Evolutionary conservation across 2,329 filamentous ascomycete genomes (phyloP).

Genomic region (Tolypocladium endophyticum): DNA sequence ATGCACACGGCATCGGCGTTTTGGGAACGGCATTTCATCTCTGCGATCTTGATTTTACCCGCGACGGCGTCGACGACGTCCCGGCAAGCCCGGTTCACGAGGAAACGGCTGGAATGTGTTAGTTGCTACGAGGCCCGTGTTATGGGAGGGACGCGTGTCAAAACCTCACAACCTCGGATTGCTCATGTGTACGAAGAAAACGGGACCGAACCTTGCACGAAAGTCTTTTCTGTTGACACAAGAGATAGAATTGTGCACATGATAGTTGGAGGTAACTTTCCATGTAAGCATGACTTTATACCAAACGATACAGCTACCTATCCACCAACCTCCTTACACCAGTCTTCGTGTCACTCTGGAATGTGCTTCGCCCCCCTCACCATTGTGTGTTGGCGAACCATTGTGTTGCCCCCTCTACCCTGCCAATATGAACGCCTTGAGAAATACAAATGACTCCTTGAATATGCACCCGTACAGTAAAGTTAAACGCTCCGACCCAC

Average conservation of each 20-base stretch:
- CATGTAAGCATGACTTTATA: background rate
- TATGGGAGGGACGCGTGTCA: background rate
- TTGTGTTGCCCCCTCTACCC: too few species aligned
- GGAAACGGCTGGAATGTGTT: conserved; percentile 1
- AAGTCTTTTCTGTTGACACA: background rate
- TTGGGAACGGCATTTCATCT: background rate
- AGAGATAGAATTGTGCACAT: background rate
- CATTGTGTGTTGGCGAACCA: background rate
- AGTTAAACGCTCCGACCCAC: background rate
- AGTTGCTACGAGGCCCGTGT: background rate
- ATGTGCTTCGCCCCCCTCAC: background rate
- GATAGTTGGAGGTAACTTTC: background rate
- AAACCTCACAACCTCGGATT: background rate
- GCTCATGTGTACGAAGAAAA: background rate
- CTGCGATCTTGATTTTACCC: background rate
- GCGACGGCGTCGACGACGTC: background rate
- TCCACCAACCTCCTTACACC: background rate
- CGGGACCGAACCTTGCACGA: background rate
- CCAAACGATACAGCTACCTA: background rate
- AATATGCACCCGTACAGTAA: background rate
- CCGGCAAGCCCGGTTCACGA: background rate
- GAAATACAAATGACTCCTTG: background rate
- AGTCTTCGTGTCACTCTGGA: background rate
- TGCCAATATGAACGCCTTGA: background rate
- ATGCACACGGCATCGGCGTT: background rate